These are phyloP conservation scores for Lactarius akahatsu DNA, from an alignment of 768 basidiomycete species.

Conservation along the genomic window DNA sequence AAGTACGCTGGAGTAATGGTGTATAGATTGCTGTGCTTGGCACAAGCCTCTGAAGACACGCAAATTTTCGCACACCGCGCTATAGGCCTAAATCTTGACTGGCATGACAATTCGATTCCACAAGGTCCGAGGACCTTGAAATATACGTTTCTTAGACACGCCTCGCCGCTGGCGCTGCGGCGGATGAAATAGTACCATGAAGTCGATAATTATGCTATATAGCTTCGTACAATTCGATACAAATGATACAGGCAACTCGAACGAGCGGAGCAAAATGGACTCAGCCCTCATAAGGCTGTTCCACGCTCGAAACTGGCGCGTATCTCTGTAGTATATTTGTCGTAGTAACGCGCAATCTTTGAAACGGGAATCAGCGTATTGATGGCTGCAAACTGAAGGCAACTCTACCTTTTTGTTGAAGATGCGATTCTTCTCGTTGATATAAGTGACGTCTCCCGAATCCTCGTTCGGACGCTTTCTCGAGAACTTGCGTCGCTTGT, in stretches of 20 bases:
- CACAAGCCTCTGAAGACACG: background rate
- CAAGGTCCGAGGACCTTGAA: background rate
- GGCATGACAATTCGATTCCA: background rate
- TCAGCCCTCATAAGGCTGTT: conserved; percentile 67
- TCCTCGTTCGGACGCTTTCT: conserved; percentile 89
- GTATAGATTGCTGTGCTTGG: background rate
- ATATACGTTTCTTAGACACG: background rate
- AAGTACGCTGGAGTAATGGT: too few relatives aligned
- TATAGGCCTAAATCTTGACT: background rate
- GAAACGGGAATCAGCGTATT: conserved; percentile 7
- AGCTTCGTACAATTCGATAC: conserved; percentile 5
- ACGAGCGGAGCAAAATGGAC: background rate
- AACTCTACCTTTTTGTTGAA: conserved; percentile 90
- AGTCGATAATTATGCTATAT: background rate
- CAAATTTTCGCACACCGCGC: background rate
- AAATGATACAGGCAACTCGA: conserved; percentile 22
- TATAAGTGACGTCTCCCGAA: conserved; percentile 96
- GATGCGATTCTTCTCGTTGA: conserved; percentile 96
- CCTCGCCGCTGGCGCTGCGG: background rate
- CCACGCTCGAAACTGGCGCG: conserved; percentile 97
- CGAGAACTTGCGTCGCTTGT: conserved; percentile 88
- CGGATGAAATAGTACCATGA: background rate
- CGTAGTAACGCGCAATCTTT: conserved; percentile 94
- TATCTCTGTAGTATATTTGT: conserved; percentile 96
- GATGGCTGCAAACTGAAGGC: background rate